Conservation (phyloP, 495 filamentous ascomycete species). For the Podospora pseudoanserina region DNA sequence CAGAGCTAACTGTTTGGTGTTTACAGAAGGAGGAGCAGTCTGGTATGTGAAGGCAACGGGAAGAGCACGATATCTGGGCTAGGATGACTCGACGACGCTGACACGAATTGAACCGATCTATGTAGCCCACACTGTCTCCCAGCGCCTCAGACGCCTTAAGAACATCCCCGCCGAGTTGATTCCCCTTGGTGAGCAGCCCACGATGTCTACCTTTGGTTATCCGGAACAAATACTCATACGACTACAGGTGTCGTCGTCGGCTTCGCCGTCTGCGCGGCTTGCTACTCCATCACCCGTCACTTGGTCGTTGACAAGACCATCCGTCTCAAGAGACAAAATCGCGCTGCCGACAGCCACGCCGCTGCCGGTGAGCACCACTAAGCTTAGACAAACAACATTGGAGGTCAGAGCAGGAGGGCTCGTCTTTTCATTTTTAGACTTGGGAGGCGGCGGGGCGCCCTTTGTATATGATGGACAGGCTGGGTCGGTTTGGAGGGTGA, state of each 20-base stretch:
- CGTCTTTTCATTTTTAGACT: slow-evolving; percentile 10
- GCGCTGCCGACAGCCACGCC: slow-evolving; percentile 36
- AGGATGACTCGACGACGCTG: slow-evolving; percentile 20
- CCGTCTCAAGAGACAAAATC: slow-evolving; percentile 62
- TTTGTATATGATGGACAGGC: slow-evolving; percentile 24
- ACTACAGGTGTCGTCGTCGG: slow-evolving; percentile 75
- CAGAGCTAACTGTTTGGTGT: slow-evolving; percentile 32
- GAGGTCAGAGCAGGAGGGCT: slow-evolving; percentile 6
- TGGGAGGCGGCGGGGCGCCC: slow-evolving; percentile 13
- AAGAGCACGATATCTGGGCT: slow-evolving; percentile 1
- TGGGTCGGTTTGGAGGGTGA: slow-evolving; percentile 8
- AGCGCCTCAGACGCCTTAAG: slow-evolving; percentile 80
- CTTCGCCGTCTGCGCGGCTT: slow-evolving; percentile 61
- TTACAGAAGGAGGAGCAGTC: slow-evolving; percentile 76
- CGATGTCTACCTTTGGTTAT: not conserved
- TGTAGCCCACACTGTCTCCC: slow-evolving; percentile 92
- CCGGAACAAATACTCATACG: slow-evolving; percentile 11
- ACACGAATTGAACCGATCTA: slow-evolving; percentile 16
- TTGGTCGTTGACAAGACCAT: slow-evolving; percentile 86
- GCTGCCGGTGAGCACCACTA: slow-evolving; percentile 33
- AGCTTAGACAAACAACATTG: slow-evolving; percentile 14
- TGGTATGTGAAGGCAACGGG: slow-evolving; percentile 57
- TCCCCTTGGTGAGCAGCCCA: slow-evolving; percentile 72
- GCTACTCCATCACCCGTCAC: slow-evolving; percentile 78
- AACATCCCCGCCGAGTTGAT: slow-evolving; percentile 90